Conservation (phyloP, 192 early-diverging fungal species). For the Fimicolochytrium jonesii region DNA sequence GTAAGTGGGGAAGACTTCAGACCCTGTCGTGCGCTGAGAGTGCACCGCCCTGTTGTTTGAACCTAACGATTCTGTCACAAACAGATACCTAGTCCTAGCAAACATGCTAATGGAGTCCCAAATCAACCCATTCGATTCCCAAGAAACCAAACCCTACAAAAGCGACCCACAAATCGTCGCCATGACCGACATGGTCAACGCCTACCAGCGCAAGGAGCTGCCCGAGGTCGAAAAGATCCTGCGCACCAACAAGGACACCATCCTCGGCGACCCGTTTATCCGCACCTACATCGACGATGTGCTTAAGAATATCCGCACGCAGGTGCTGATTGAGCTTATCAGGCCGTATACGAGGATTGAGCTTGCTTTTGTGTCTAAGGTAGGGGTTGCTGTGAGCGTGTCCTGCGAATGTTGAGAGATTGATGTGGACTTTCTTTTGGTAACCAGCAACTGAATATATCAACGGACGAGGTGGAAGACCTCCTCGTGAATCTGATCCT, state of each 20-base stretch:
- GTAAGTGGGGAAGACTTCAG: too few relatives aligned
- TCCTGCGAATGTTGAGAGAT: neutral
- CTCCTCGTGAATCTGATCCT: constrained; percentile 83
- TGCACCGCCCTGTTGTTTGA: too few relatives aligned
- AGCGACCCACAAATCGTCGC: constrained; percentile 87
- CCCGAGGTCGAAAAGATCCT: constrained; percentile 85
- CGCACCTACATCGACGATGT: constrained; percentile 87
- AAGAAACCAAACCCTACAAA: constrained; percentile 96
- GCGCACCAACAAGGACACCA: constrained; percentile 62
- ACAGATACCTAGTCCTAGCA: constrained; percentile 83
- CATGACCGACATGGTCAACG: constrained; percentile 88
- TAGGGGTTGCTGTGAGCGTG: constrained; percentile 22
- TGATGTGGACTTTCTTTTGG: neutral
- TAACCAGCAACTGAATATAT: constrained; percentile 70
- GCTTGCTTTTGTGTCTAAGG: constrained; percentile 73
- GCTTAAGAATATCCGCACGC: constrained; percentile 86
- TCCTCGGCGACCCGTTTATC: constrained; percentile 90
- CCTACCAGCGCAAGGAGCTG: constrained; percentile 87
- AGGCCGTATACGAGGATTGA: constrained; percentile 91
- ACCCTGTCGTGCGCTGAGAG: too few relatives aligned
- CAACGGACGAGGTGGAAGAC: constrained; percentile 73
- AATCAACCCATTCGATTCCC: constrained; percentile 96
- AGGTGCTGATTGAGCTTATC: constrained; percentile 79
- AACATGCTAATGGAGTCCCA: constrained; percentile 95
- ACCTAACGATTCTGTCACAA: too few relatives aligned